These are phyloP conservation scores for Blastocystis sp. DNA, from an alignment of 352 stramenopile genomes.

Conservation along the genomic window DNA sequence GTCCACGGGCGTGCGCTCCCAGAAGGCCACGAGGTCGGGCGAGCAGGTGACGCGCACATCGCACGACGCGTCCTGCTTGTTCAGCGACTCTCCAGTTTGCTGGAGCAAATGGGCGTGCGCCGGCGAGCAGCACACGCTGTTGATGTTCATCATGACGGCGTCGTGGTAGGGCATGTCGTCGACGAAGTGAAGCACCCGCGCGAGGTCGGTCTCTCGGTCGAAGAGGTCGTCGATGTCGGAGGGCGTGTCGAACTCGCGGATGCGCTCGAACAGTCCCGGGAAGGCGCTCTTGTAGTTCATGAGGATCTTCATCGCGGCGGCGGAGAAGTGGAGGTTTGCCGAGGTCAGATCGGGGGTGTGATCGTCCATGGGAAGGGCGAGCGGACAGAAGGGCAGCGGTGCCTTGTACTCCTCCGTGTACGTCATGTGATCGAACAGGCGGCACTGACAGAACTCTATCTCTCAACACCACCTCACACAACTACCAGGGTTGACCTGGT, in stretches of 20 bases:
- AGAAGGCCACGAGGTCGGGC: conserved; percentile 12
- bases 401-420: conserved; percentile 76
- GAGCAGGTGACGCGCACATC: neutral
- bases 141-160: conserved; percentile 72
- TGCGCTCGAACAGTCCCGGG: conserved; percentile 86
- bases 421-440: conserved; percentile 89
- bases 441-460: conserved; percentile 80
- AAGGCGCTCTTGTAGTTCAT: conserved; percentile 90
- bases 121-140: neutral
- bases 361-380: conserved; percentile 87
- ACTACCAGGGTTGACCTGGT: conserved; percentile 6
- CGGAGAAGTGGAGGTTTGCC: conserved; percentile 90
- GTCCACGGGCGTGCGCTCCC: neutral
- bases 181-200: conserved; percentile 62
- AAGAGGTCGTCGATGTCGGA: conserved; percentile 83
- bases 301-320: conserved; percentile 90
- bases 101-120: conserved; percentile 40
- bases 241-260: conserved; percentile 86
- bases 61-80: neutral
- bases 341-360: conserved; percentile 84
- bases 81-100: conserved; percentile 6
- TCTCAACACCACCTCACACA: neutral
- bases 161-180: conserved; percentile 17
- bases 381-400: conserved; percentile 83
- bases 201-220: conserved; percentile 76